Percentiles rank a stretch among this genome's conserved stretches.
These are phyloP conservation scores for Trichosporon inkin DNA, from an alignment of 1,284 basidiomycete species.

Conservation along the genomic window DNA sequence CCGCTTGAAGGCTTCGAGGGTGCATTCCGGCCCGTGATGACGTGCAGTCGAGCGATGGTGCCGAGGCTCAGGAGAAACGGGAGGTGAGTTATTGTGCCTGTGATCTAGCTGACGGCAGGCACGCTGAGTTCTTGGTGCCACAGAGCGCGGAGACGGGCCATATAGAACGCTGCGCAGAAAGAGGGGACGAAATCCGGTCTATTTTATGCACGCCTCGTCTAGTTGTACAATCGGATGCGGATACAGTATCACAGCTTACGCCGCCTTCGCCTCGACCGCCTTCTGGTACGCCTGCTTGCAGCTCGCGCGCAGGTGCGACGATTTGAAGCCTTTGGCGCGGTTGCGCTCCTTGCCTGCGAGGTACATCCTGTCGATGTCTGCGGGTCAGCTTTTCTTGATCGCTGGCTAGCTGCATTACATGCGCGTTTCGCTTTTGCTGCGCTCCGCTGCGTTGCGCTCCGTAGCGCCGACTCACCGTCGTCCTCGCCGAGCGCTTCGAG, in stretches of 20 bases:
- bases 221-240: too few species aligned
- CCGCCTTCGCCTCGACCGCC: not conserved
- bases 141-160: too few species aligned
- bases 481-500: conserved; percentile 60
- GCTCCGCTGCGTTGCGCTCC: not conserved
- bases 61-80: too few species aligned
- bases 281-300: conserved; percentile 29
- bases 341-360: conserved; percentile 35
- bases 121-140: too few species aligned
- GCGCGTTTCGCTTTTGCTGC: too few species aligned
- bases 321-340: conserved; percentile 25
- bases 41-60: too few species aligned
- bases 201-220: not conserved
- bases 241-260: too few species aligned
- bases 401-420: too few species aligned
- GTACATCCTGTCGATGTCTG: conserved; percentile 37
- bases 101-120: too few species aligned
- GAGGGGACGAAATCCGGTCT: too few species aligned
- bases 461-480: conserved; percentile 26
- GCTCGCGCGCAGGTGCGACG: conserved; percentile 13
- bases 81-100: too few species aligned
- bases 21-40: not conserved
- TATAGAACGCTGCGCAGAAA: too few species aligned
- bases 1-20: not conserved
- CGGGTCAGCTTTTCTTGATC: not conserved